A percentile compares a stretch with the other conserved stretches of the same genome.
Conservation (phyloP, 1,284 basidiomycete genomes). For the Cryptococcus hybrid region DNA sequence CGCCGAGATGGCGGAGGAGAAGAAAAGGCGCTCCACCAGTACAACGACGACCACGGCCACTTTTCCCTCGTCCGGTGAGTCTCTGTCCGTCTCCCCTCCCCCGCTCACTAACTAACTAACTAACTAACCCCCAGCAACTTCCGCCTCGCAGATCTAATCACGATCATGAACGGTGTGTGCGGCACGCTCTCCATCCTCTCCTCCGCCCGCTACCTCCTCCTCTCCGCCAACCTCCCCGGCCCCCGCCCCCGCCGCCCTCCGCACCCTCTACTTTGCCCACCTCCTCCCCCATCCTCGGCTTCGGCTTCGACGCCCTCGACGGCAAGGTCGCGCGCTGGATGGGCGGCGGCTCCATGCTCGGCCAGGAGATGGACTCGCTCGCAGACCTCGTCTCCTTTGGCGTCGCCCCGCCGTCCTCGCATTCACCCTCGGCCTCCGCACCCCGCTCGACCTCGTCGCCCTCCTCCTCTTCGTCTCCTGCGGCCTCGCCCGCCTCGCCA, state of each 20-base stretch:
- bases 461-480: slow-evolving; percentile 92
- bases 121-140: slow-evolving; percentile 75
- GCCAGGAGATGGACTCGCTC: slow-evolving; percentile 95
- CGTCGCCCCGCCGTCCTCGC: slow-evolving; percentile 88
- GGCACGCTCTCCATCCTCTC: slow-evolving; percentile 90
- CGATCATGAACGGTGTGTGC: slow-evolving; percentile 99
- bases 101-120: neutral
- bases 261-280: slow-evolving; percentile 75
- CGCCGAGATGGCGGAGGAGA: too few species aligned
- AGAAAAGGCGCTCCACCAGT: slow-evolving; percentile 67
- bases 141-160: slow-evolving; percentile 95
- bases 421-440: slow-evolving; percentile 86
- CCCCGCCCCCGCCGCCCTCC: slow-evolving; percentile 34
- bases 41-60: slow-evolving; percentile 83
- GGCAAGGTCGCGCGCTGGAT: slow-evolving; percentile 98
- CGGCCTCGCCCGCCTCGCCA: slow-evolving; percentile 90
- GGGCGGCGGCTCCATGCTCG: slow-evolving; percentile 92
- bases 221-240: slow-evolving; percentile 64
- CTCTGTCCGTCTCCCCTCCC: slow-evolving; percentile 6
- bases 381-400: slow-evolving; percentile 98
- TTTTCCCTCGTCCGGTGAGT: slow-evolving; percentile 89
- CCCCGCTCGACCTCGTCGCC: slow-evolving; percentile 81
- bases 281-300: slow-evolving; percentile 85
- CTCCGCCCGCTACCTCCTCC: slow-evolving; percentile 82
- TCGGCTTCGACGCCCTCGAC: slow-evolving; percentile 97